phyloP scores from a whole-genome alignment of 257 asterid genomes.

The Galeopsis tetrahit region DNA sequence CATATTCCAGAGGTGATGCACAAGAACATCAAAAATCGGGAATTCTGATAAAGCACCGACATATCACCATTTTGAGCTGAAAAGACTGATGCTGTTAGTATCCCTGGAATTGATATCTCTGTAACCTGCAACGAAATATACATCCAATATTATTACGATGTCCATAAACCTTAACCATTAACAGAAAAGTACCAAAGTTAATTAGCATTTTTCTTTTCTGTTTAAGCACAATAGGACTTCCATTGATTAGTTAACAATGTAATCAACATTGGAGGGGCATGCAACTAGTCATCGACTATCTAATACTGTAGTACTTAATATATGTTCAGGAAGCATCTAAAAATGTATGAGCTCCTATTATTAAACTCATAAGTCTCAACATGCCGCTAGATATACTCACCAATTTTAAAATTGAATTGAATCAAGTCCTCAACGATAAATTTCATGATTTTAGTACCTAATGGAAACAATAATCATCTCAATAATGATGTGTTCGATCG shows the following conservation, averaged over 20 bases:
- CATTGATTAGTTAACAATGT: background rate
- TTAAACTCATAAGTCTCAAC: conserved; percentile 9
- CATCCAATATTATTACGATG: background rate
- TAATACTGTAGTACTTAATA: background rate
- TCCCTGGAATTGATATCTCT: conserved; percentile 57
- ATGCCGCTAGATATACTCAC: background rate
- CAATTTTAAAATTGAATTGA: background rate
- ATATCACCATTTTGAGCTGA: conserved; percentile 56
- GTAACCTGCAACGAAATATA: conserved; percentile 43
- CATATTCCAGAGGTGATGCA: conserved; percentile 54
- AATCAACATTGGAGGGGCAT: conserved; percentile 14
- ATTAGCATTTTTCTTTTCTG: background rate
- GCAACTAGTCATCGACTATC: background rate
- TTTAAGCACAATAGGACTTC: background rate
- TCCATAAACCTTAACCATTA: background rate
- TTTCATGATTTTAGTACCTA: background rate
- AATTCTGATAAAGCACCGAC: conserved; percentile 40
- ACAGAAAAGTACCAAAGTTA: background rate
- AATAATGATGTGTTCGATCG: conserved; percentile 4
- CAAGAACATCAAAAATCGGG: conserved; percentile 40
- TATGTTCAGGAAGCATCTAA: conserved; percentile 18
- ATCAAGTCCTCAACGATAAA: background rate
- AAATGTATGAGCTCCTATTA: background rate
- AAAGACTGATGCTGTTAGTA: conserved; percentile 50
- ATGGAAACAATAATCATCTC: background rate